phyloP scores from a whole-genome alignment of 2,329 filamentous ascomycete species.

The Penicillium olsonii region DNA sequence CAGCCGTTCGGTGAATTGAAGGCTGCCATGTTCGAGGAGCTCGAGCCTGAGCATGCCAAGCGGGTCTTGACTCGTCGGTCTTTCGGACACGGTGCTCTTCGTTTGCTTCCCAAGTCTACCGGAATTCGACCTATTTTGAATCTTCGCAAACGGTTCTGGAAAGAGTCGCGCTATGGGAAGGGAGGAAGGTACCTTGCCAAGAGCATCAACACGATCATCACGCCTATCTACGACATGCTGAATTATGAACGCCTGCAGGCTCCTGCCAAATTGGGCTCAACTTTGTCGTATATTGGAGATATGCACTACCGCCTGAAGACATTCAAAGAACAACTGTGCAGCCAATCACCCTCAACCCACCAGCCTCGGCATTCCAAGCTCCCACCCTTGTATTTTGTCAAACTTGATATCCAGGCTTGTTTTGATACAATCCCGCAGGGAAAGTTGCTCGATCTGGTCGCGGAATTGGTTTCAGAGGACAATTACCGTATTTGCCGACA shows the following conservation, averaged over 20 bases:
- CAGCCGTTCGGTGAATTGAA: conserved; percentile 71
- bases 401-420: conserved; percentile 86
- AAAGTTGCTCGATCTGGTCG: conserved; percentile 68
- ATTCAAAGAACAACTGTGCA: conserved; percentile 57
- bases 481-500: conserved; percentile 74
- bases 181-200: conserved; percentile 52
- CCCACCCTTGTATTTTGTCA: conserved; percentile 77
- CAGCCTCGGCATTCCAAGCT: conserved; percentile 12
- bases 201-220: conserved; percentile 71
- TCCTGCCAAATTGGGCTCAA: conserved; percentile 68
- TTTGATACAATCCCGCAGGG: conserved; percentile 94
- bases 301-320: conserved; percentile 71
- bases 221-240: conserved; percentile 73
- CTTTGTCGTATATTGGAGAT: conserved; percentile 78
- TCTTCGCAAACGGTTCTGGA: conserved; percentile 65
- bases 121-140: conserved; percentile 87
- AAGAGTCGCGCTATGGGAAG: conserved; percentile 49
- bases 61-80: conserved; percentile 61
- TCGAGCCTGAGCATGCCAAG: conserved; percentile 60
- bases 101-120: conserved; percentile 77
- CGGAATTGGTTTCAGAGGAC: conserved; percentile 55
- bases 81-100: conserved; percentile 75
- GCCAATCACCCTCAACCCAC: background rate
- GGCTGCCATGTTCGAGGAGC: conserved; percentile 73
- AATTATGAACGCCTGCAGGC: conserved; percentile 70